Evolutionary conservation across 305 asterid genomes (phyloP).

Genomic region (Withania somnifera): DNA sequence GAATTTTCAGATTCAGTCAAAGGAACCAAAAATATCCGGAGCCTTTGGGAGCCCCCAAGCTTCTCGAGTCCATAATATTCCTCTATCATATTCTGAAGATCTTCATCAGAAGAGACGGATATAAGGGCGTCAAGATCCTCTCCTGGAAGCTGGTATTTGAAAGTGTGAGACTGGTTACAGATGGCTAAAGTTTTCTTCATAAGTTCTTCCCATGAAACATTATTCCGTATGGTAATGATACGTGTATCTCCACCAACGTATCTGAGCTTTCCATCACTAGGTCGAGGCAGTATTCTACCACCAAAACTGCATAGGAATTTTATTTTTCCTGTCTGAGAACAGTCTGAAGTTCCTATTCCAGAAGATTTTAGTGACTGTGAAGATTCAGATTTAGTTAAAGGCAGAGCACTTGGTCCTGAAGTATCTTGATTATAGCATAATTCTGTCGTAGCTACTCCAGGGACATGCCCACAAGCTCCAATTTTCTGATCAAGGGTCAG

Average conservation of each 20-base stretch:
- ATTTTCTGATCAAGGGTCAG: constrained; percentile 14
- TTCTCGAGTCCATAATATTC: constrained; percentile 41
- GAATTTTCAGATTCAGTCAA: constrained; percentile 42
- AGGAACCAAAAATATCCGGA: constrained; percentile 51
- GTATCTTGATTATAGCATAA: constrained; percentile 15
- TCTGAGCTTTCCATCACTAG: constrained; percentile 53
- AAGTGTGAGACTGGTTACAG: constrained; percentile 34
- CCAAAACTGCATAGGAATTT: constrained; percentile 59
- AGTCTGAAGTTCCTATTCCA: constrained; percentile 31
- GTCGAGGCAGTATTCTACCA: constrained; percentile 48
- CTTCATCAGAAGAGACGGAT: constrained; percentile 68
- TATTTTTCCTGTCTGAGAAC: constrained; percentile 34
- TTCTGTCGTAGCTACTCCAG: constrained; percentile 20
- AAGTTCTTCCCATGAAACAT: constrained; percentile 37
- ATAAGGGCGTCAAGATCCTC: constrained; percentile 68
- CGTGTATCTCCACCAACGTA: constrained; percentile 59
- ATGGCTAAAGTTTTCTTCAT: constrained; percentile 32
- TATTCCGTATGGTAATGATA: constrained; percentile 32
- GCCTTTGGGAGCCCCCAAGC: constrained; percentile 46
- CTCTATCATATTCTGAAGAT: constrained; percentile 61
- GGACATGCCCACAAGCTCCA: constrained; percentile 20
- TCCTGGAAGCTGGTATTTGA: constrained; percentile 63
- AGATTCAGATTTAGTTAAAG: constrained; percentile 32
- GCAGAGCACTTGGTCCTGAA: constrained; percentile 17
- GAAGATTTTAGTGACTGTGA: constrained; percentile 25